phyloP scores from a whole-genome alignment of 495 filamentous ascomycete genomes.

The Aspergillus coremiiformis region DNA sequence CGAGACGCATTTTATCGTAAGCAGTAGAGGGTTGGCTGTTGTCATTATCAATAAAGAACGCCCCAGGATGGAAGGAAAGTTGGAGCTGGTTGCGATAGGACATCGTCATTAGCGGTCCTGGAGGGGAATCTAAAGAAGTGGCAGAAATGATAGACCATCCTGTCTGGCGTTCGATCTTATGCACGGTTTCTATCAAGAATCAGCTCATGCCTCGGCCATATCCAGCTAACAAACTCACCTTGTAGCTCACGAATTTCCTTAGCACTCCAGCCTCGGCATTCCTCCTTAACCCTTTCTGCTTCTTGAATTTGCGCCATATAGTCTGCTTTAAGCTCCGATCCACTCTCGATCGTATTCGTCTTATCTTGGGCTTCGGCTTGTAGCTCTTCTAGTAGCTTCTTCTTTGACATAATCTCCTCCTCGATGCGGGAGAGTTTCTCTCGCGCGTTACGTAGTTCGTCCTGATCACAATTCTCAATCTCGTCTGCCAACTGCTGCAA shows the following conservation, averaged over 20 bases:
- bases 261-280: conserved; percentile 82
- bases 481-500: conserved; percentile 67
- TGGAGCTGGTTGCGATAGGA: conserved; percentile 71
- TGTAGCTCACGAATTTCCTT: conserved; percentile 68
- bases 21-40: neutral
- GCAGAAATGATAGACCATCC: conserved; percentile 74
- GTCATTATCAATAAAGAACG: conserved; percentile 39
- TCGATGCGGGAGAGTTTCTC: conserved; percentile 57
- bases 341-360: conserved; percentile 50
- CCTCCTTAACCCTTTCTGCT: conserved; percentile 75
- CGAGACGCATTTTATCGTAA: conserved; percentile 21
- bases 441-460: conserved; percentile 62
- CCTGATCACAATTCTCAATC: conserved; percentile 68
- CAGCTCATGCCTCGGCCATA: neutral
- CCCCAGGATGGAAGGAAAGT: conserved; percentile 62
- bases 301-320: conserved; percentile 68
- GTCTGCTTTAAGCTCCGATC: conserved; percentile 57
- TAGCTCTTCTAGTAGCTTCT: conserved; percentile 54
- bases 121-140: conserved; percentile 27
- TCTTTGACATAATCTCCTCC: conserved; percentile 60
- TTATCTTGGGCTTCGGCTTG: conserved; percentile 55
- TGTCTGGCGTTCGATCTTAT: conserved; percentile 56
- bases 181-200: conserved; percentile 50
- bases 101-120: conserved; percentile 59
- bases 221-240: conserved; percentile 39